Evolutionary conservation across 108 stramenopile genomes (phyloP).

Genomic region (Fistulifera pelliculosa): DNA sequence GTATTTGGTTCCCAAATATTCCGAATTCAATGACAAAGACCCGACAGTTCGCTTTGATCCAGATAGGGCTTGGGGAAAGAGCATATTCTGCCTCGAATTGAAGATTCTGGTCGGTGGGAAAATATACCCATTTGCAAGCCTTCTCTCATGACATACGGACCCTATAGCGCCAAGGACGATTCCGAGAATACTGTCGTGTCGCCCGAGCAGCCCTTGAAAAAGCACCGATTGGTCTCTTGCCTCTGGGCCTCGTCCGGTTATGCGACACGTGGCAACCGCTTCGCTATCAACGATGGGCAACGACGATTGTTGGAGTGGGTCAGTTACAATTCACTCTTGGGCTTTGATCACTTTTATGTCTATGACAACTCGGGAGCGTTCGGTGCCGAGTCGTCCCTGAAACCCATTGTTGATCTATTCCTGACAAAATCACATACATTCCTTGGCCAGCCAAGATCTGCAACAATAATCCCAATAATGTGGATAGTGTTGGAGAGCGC

Average conservation of each 20-base stretch:
- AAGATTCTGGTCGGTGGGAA: constrained; percentile 80
- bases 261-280: constrained; percentile 56
- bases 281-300: constrained; percentile 61
- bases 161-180: background rate
- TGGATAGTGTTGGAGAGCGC: constrained; percentile 62
- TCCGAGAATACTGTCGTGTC: background rate
- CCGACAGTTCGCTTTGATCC: constrained; percentile 36
- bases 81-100: constrained; percentile 59
- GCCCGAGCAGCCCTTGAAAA: constrained; percentile 15
- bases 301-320: constrained; percentile 79
- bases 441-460: constrained; percentile 79
- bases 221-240: constrained; percentile 69
- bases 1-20: constrained; percentile 54
- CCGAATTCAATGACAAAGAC: constrained; percentile 17
- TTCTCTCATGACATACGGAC: constrained; percentile 33
- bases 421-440: constrained; percentile 57
- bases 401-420: constrained; percentile 58
- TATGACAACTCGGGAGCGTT: constrained; percentile 82
- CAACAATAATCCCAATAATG: constrained; percentile 72
- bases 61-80: constrained; percentile 47
- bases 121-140: constrained; percentile 71
- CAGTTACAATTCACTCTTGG: constrained; percentile 57
- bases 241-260: constrained; percentile 78
- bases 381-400: constrained; percentile 40
- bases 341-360: constrained; percentile 79